Base-by-base conservation (phyloP, 257 asterid genomes). In the Solanum clarkiae region DNA sequence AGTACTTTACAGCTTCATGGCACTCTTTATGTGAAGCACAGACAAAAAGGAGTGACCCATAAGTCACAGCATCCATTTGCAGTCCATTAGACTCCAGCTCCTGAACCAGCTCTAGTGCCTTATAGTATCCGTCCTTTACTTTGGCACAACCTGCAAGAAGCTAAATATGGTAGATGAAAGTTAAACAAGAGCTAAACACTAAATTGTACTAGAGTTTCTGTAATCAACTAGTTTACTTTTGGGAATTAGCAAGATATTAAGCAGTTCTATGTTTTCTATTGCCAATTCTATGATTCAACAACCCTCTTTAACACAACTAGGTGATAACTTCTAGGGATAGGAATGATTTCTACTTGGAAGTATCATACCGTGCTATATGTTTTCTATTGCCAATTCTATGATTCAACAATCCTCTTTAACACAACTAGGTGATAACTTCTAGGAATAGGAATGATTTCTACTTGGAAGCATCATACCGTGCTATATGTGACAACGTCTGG, bases 401-500 rank as follows among this genome's bases (percentile, higher is more conserved):
- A 26, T 77, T 77, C 63, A 77, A 77, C 47, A 77, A 79, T 24
- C 15, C 24, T 51, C 53, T 51, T 22, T 24, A 59, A 26, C 51
- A 81, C 5, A 18, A n/a, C 40, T 45, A 74, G 72, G 63, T 22
- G 14, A 77, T 80, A 70, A 57, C 69, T 17, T 14, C 53, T 57
- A 81, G 42, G 83, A 87, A 20, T 57, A 44, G 53, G 54, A 82
- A 36, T 66, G 40, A 54, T 81, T 84, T 80, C 88, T 10, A 85
- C 68, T 83, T 24, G 32, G 77, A 85, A 88, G 84, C 36, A 32
- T 85, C 94, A 69, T 92, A 96, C 99, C 93, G 98, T 93, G 80
- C 98, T 93, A 89, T 96, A 96, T 32, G 99, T 96, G 68, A 96
- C 92, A 77, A 90, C 91, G 90, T 96, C 99, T 86, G 99, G 99